Evolutionary conservation across 768 basidiomycete genomes (phyloP), one percentile per base, ranked within the genome.

Genomic region (Hydnomerulius pinastri): DNA sequence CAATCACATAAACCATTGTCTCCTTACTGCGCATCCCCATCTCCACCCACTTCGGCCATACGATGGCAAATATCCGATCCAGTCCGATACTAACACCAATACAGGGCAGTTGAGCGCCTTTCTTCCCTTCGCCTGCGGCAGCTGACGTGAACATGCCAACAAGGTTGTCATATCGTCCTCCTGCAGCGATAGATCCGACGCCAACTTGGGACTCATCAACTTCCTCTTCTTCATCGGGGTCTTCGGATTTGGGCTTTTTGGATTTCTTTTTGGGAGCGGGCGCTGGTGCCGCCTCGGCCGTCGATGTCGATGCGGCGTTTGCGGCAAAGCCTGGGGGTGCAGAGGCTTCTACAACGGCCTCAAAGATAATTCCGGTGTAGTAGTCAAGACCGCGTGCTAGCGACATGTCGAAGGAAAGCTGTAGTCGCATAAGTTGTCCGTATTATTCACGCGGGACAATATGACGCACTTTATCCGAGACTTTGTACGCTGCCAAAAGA

Each of bases 171-270:
- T 99, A 99, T 28, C 97, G 80, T 8, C 97, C 97, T 10, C 97
- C 97, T 1, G 91, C 97, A n/a, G 95, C 97, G 67, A 99, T 96
- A 12, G 94, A 97, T n/a, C 97, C 97, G 3, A 98, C 93, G 17
- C 97, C 97, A 32, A 98, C 85, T 58, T 86, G 81, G 1, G 90
- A 88, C 66, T 98, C 96, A 69, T 98, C 96, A 30, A 93, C 73
- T 58, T 95, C 96, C 46, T 92, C 86, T 28, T 91, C 86, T 15
- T 84, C 86, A 13, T 74, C 79, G 18, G 55, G 63, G 4, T 71
- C 76, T 17, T 72, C 71, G 15, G 65, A 48, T 46, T 75, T 75
- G 25, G 73, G 53, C 58, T 82, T 81, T 56, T 73, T 74, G 7
- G 69, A 24, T 27, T 64, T 61, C 54, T 71, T 71, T 62, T 81